phyloP scores from a whole-genome alignment of 768 basidiomycete species.

The Pleurotus ostreatus region DNA sequence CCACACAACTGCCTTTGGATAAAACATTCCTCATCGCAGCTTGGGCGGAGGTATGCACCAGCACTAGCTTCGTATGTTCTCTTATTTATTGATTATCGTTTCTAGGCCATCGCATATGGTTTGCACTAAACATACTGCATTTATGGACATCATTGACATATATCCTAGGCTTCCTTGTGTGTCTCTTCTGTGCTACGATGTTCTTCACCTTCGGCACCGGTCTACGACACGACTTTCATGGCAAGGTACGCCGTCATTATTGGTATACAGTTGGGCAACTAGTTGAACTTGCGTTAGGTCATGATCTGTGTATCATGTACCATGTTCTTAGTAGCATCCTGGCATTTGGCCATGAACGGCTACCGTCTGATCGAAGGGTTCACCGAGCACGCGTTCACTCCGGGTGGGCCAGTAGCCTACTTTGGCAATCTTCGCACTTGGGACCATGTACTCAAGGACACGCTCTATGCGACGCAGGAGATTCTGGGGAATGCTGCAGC shows the following conservation, averaged over 20 bases:
- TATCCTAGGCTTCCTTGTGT: not conserved
- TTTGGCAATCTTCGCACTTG: slow-evolving; percentile 10
- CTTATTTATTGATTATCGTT: not conserved
- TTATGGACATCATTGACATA: too few species aligned
- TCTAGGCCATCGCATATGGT: not conserved
- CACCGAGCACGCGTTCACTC: slow-evolving; percentile 6
- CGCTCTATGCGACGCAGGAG: slow-evolving; percentile 10
- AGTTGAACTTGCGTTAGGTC: not conserved
- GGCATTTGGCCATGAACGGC: slow-evolving; percentile 8
- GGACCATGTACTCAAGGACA: slow-evolving; percentile 12
- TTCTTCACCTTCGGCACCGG: not conserved
- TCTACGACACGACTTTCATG: not conserved
- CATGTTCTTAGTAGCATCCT: not conserved
- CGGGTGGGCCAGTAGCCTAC: slow-evolving; percentile 12
- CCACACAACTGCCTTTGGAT: not conserved
- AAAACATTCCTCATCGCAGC: not conserved
- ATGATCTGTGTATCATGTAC: not conserved
- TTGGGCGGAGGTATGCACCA: not conserved
- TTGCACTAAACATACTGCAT: not conserved
- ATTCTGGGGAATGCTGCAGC: slow-evolving; percentile 9
- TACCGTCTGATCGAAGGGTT: slow-evolving; percentile 10
- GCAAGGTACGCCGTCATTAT: not conserved
- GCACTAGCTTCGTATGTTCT: not conserved
- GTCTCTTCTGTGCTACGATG: not conserved
- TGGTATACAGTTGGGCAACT: too few species aligned